phyloP scores from a whole-genome alignment of 768 basidiomycete genomes.

The Lentinula guzmanii region DNA sequence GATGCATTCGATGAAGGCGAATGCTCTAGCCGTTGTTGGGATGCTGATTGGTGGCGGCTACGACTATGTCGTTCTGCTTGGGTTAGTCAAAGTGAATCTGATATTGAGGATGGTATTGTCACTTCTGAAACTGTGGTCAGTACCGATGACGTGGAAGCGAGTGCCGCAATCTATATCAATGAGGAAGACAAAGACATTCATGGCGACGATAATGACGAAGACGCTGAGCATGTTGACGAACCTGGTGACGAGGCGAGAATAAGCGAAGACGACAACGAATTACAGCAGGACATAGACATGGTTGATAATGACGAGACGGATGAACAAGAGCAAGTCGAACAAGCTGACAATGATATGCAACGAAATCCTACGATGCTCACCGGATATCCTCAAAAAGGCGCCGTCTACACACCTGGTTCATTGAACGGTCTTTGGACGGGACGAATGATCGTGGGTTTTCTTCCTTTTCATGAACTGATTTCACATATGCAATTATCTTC shows the following conservation, averaged over 20 bases:
- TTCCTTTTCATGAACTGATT: neutral
- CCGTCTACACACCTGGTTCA: slow-evolving; percentile 36
- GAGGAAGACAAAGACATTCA: neutral
- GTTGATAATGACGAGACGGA: neutral
- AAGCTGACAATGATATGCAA: neutral
- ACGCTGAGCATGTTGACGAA: neutral
- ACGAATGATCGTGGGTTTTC: slow-evolving; percentile 46
- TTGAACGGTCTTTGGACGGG: slow-evolving; percentile 58
- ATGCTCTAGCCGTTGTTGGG: slow-evolving; percentile 40
- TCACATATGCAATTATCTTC: neutral
- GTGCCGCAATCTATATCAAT: neutral
- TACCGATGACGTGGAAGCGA: neutral
- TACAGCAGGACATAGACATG: neutral
- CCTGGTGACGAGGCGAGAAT: neutral
- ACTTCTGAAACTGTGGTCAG: neutral
- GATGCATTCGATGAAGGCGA: slow-evolving; percentile 15
- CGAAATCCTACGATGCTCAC: neutral
- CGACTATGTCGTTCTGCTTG: slow-evolving; percentile 34
- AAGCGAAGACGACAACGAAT: neutral
- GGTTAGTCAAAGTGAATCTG: neutral
- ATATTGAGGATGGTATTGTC: neutral
- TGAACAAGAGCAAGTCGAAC: neutral
- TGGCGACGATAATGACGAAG: neutral
- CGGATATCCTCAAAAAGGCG: slow-evolving; percentile 9
- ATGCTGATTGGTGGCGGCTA: slow-evolving; percentile 53